phyloP scores from a whole-genome alignment of 179 eudicot species.

The Silene coronaria region DNA sequence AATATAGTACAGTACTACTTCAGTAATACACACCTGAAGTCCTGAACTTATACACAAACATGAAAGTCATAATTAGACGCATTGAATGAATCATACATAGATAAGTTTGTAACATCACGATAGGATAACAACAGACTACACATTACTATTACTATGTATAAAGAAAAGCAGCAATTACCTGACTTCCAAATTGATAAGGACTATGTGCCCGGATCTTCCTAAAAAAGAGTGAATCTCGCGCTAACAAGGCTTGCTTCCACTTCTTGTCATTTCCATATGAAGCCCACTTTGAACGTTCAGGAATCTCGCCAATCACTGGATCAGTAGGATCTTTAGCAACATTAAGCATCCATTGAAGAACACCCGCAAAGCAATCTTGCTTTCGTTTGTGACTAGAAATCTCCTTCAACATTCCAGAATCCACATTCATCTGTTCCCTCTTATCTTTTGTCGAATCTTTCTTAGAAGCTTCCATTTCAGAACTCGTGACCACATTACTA shows the following conservation, averaged over 20 bases:
- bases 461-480: conserved; percentile 27
- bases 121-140: background rate
- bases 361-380: conserved; percentile 35
- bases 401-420: conserved; percentile 26
- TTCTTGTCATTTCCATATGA: conserved; percentile 38
- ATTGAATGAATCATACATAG: background rate
- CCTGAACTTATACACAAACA: conserved; percentile 4
- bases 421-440: conserved; percentile 25
- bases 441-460: conserved; percentile 20
- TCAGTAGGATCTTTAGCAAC: conserved; percentile 70
- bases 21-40: background rate
- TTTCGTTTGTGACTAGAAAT: conserved; percentile 37
- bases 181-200: conserved; percentile 29
- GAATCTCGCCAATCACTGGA: conserved; percentile 47
- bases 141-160: background rate
- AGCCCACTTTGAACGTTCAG: conserved; percentile 60
- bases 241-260: conserved; percentile 71
- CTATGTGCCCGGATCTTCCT: conserved; percentile 31
- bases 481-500: conserved; percentile 27
- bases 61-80: background rate
- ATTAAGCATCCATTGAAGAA: conserved; percentile 54
- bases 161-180: conserved; percentile 32
- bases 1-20: background rate
- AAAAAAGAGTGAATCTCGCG: conserved; percentile 50
- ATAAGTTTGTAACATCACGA: background rate